Base-by-base conservation (phyloP, 1,139 yeast genomes). In the Pichiaceae sp. region DNA sequence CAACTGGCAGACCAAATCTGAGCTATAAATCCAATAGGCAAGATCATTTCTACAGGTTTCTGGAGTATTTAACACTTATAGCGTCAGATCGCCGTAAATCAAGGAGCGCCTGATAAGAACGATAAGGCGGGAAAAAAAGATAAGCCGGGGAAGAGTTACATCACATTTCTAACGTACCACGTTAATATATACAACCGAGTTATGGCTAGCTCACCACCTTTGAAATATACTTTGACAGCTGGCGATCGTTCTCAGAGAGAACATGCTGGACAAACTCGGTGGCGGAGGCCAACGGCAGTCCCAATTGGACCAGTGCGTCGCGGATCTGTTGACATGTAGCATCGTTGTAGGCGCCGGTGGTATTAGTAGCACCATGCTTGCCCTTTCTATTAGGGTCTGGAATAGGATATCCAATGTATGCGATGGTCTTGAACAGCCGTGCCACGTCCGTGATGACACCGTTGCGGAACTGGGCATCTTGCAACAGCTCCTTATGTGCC, bases 391-490 rank as follows among this genome's bases (percentile, higher is more conserved):
- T 52, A 5, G 45, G 32, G 32, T 56, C 59, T 3, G 59, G 59
- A 9, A 52, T 35, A 14, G 46, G 47, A 34, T 39, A 60, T 46
- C 61, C 72, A 26, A 51, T 43, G 33, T 44, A 54, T 14, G 47
- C 80, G 45, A 84, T 66, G 4, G 80, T 68, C 48, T 78, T 81
- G 53, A 89, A 72, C 29, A 87, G 63, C 30, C 74, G 64, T 0
- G 94, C 78, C 9, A 86, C 65, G 50, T 91, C 98, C 29, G 53
- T 40, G 42, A 76, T 75, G 3, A 87, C 79, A 32, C 84, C 70
- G 38, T 78, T 66, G 50, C 93, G 72, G 49, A 72, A 75, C 53
- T 84, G 89, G 3, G 95, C 94, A 53, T 87, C 95, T 46, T 75
- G 73, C 37, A 79, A 63, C 50, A 81, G 75, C 47, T 79, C 78